phyloP scores from a whole-genome alignment of 1,284 basidiomycete species.

The Marasmius sp. region DNA sequence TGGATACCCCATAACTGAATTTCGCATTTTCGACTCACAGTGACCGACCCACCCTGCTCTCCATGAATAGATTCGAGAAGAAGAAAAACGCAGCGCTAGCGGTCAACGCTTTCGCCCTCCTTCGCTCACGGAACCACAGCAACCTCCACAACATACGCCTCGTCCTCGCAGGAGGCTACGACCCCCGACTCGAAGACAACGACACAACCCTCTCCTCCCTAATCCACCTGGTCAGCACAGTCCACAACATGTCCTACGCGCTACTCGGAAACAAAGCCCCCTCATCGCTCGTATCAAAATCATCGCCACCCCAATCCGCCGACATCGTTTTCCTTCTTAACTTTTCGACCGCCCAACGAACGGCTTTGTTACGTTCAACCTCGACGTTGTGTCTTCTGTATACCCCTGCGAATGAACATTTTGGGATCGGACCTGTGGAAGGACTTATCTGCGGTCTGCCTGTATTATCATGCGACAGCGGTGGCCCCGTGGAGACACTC shows the following conservation, averaged over 20 bases:
- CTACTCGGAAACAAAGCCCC: slow-evolving; percentile 26
- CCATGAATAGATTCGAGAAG: slow-evolving; percentile 93
- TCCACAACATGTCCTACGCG: slow-evolving; percentile 51
- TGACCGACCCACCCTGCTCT: slow-evolving; percentile 75
- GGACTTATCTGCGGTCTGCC: slow-evolving; percentile 92
- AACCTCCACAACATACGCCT: slow-evolving; percentile 47
- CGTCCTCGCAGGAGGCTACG: slow-evolving; percentile 75
- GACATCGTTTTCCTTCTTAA: slow-evolving; percentile 84
- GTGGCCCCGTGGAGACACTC: slow-evolving; percentile 84
- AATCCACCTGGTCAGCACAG: slow-evolving; percentile 50
- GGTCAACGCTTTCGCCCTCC: slow-evolving; percentile 71
- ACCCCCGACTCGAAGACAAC: slow-evolving; percentile 48
- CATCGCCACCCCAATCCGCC: slow-evolving; percentile 28
- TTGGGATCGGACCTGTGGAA: slow-evolving; percentile 96
- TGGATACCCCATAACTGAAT: background rate
- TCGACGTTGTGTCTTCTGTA: slow-evolving; percentile 81
- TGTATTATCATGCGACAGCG: slow-evolving; percentile 85
- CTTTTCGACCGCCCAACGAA: slow-evolving; percentile 79
- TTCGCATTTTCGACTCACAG: slow-evolving; percentile 41
- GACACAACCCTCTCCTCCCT: slow-evolving; percentile 57
- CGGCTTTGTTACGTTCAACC: slow-evolving; percentile 67
- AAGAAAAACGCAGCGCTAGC: slow-evolving; percentile 93
- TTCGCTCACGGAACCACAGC: slow-evolving; percentile 28
- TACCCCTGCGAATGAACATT: slow-evolving; percentile 95
- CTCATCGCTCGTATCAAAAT: slow-evolving; percentile 33